Conservation (phyloP, 2,329 filamentous ascomycete genomes). For the Beauveria asiatica region DNA sequence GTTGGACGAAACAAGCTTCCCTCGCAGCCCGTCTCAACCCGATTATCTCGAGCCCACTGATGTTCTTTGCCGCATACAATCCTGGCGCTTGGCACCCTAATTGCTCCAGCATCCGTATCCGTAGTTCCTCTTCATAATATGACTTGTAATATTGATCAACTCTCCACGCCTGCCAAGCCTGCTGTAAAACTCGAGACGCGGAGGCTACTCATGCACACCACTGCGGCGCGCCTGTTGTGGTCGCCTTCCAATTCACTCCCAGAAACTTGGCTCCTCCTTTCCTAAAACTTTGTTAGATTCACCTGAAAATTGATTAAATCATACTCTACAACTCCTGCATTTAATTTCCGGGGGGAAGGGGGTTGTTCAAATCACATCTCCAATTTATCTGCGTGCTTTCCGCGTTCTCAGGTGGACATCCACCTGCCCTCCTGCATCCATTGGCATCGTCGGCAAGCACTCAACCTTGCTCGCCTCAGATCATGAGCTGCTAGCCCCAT, state of each 20-base stretch:
- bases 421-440: neutral
- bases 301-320: neutral
- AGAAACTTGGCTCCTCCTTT: neutral
- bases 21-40: too few species aligned
- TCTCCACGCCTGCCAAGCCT: neutral
- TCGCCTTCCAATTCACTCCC: neutral
- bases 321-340: neutral
- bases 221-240: neutral
- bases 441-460: neutral
- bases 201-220: neutral
- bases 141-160: neutral
- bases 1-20: too few species aligned
- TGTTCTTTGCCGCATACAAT: neutral
- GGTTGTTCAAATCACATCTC: neutral
- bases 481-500: constrained; percentile 1
- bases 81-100: neutral
- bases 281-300: neutral
- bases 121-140: neutral
- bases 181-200: neutral
- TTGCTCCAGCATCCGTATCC: neutral
- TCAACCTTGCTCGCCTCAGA: neutral
- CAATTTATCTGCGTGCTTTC: constrained; percentile 3
- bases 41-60: neutral
- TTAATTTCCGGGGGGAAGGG: neutral
- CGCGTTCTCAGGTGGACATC: neutral